phyloP scores from a whole-genome alignment of 768 basidiomycete genomes.

The Suillus sp. region DNA sequence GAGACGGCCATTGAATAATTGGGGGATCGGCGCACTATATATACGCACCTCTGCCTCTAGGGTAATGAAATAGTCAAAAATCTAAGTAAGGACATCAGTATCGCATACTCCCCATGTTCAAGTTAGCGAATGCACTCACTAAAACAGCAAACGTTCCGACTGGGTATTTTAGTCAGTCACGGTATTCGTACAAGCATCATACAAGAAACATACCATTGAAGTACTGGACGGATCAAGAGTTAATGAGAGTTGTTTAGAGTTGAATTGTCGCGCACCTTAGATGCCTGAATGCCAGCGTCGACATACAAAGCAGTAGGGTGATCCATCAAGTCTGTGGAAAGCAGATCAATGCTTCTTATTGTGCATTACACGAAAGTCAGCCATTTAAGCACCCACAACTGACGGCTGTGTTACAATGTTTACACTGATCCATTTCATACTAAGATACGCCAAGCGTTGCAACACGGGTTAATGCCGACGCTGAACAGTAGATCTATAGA shows the following conservation, averaged over 20 bases:
- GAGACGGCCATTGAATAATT: slow-evolving; percentile 4
- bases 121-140: not conserved
- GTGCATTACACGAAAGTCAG: not conserved
- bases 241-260: not conserved
- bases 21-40: no score
- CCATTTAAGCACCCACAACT: not conserved
- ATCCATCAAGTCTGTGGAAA: not conserved
- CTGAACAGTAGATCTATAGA: no score
- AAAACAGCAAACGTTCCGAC: not conserved
- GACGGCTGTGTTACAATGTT: not conserved
- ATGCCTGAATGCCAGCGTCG: not conserved
- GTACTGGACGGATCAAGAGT: not conserved
- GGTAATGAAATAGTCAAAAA: slow-evolving; percentile 29
- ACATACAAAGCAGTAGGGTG: not conserved
- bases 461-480: not conserved
- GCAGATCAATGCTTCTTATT: not conserved
- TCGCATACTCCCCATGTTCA: not conserved
- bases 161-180: not conserved
- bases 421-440: not conserved
- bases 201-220: not conserved
- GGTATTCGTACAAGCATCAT: no score
- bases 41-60: slow-evolving; percentile 27
- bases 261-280: not conserved
- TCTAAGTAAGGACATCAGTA: not conserved
- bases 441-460: not conserved